These are phyloP conservation scores for Allium fistulosum DNA, from an alignment of 106 monocot species.

Conservation along the genomic window DNA sequence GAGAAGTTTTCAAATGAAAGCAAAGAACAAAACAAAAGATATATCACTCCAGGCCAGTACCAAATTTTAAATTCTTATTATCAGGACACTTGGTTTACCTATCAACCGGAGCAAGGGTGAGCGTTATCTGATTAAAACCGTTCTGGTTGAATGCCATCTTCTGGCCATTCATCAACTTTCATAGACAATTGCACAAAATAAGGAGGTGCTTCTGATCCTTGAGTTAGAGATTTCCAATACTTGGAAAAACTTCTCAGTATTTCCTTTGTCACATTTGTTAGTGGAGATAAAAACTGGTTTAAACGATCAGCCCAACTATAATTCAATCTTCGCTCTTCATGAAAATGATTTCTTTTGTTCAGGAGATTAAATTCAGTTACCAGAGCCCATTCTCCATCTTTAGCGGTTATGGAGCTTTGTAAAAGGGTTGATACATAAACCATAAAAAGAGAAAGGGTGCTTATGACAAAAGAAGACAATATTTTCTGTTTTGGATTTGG, in stretches of 20 bases:
- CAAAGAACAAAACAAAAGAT: no score
- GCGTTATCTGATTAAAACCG: no score
- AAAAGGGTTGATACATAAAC: constrained; percentile 81
- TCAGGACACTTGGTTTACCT: no score
- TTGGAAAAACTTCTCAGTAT: constrained; percentile 47
- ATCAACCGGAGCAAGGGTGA: no score
- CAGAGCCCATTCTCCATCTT: constrained; percentile 85
- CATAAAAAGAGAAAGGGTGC: constrained; percentile 78
- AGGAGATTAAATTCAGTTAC: constrained; percentile 57
- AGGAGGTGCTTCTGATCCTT: no score
- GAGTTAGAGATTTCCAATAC: no score
- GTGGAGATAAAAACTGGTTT: constrained; percentile 27
- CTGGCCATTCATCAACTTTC: no score
- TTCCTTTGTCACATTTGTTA: constrained; percentile 31
- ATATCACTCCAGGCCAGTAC: no score
- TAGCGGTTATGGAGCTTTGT: constrained; percentile 92
- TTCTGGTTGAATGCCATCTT: no score
- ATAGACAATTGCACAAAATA: no score
- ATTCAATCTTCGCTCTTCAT: constrained; percentile 15
- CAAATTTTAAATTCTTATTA: no score
- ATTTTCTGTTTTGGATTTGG: constrained; percentile 63
- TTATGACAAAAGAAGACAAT: constrained; percentile 77
- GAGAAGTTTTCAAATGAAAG: no score
- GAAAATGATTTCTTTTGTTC: constrained; percentile 20
- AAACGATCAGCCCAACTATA: constrained; percentile 32